Conservation (phyloP, 2,329 filamentous ascomycete species). For the Trichoderma lentiforme region DNA sequence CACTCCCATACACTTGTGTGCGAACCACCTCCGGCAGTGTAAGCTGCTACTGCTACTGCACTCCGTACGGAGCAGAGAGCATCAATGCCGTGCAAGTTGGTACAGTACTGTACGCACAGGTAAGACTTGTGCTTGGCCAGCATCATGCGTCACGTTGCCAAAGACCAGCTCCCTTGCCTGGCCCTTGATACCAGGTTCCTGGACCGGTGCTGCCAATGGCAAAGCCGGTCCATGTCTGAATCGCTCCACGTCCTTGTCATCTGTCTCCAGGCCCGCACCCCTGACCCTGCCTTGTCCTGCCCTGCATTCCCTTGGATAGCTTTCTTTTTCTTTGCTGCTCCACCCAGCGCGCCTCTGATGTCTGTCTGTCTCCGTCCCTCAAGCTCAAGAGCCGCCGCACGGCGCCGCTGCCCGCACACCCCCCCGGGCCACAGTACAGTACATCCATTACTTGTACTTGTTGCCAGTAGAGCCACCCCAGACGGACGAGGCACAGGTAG, state of each 20-base stretch:
- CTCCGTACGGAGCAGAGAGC: neutral
- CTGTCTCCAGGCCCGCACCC: neutral
- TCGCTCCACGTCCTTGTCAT: conserved; percentile 5
- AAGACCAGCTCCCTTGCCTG: neutral
- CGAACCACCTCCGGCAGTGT: neutral
- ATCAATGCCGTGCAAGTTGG: neutral
- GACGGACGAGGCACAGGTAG: neutral
- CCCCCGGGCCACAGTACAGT: neutral
- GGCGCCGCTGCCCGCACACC: conserved; percentile 4
- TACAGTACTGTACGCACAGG: neutral
- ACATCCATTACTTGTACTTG: neutral
- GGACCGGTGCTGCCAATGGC: conserved; percentile 15
- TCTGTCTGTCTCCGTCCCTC: neutral
- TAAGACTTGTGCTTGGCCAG: neutral
- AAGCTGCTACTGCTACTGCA: neutral
- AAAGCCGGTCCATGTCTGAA: neutral
- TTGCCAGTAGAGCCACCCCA: neutral
- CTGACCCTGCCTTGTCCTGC: neutral
- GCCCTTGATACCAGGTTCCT: conserved; percentile 15
- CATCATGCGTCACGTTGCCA: conserved; percentile 13
- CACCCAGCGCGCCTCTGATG: neutral
- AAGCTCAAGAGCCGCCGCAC: conserved; percentile 8
- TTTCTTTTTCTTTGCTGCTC: neutral
- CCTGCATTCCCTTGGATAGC: conserved; percentile 3
- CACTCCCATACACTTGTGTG: neutral